A percentile compares a stretch with the other conserved stretches of the same genome.
phyloP scores from a whole-genome alignment of 2,329 filamentous ascomycete genomes.

The Fonsecaea nubica region DNA sequence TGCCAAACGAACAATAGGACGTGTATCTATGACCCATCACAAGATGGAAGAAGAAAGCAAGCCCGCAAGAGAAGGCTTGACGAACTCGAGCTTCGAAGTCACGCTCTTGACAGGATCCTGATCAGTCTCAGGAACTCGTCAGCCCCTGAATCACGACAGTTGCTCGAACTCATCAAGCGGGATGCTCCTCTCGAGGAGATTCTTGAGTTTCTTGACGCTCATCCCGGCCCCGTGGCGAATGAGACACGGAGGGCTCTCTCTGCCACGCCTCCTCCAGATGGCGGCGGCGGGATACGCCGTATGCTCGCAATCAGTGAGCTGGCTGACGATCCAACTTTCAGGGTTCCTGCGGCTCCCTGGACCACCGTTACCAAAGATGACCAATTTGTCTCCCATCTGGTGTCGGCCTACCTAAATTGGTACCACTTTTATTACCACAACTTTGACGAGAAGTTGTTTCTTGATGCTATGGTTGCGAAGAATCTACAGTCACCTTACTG shows the following conservation, averaged over 20 bases:
- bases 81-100: slow-evolving; percentile 46
- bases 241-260: slow-evolving; percentile 21
- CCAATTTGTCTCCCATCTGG: slow-evolving; percentile 44
- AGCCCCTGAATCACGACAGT: slow-evolving; percentile 39
- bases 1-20: slow-evolving; percentile 43
- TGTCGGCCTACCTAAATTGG: slow-evolving; percentile 47
- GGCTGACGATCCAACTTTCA: slow-evolving; percentile 20
- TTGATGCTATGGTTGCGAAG: slow-evolving; percentile 43
- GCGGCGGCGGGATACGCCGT: slow-evolving; percentile 13
- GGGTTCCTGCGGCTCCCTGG: slow-evolving; percentile 39
- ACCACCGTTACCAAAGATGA: slow-evolving; percentile 44
- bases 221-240: slow-evolving; percentile 24
- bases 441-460: slow-evolving; percentile 44
- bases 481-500: slow-evolving; percentile 43
- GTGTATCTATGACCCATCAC: slow-evolving; percentile 47
- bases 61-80: slow-evolving; percentile 46
- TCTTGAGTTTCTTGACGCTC: slow-evolving; percentile 36
- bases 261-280: slow-evolving; percentile 23
- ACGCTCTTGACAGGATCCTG: slow-evolving; percentile 45
- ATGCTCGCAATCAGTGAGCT: slow-evolving; percentile 28
- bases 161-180: slow-evolving; percentile 43
- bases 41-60: slow-evolving; percentile 48
- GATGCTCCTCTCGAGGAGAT: slow-evolving; percentile 43
- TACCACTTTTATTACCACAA: slow-evolving; percentile 43
- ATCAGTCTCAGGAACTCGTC: slow-evolving; percentile 42